Base-by-base conservation (phyloP, 768 basidiomycete genomes). In the Trametes cinnabarina region DNA sequence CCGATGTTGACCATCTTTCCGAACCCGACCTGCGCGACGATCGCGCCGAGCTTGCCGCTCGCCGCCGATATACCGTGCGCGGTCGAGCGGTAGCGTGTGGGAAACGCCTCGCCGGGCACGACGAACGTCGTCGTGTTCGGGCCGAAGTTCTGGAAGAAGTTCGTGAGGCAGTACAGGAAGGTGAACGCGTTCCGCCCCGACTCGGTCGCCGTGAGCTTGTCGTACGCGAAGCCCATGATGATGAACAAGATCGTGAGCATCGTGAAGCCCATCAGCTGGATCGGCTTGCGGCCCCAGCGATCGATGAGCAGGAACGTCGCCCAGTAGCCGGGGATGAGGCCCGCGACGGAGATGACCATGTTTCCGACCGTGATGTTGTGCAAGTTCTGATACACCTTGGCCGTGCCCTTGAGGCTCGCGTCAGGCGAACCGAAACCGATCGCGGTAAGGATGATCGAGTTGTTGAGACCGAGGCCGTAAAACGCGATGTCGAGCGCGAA, bases 401-500 rank as follows among this genome's bases (percentile, higher is more conserved):
- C 57, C 14, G 73, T 47, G 1, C 40, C 57, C 67, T 35, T 71
- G 61, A 48, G 79, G 74, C 60, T 67, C 15, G 67, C 62, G 10
- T 55, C 8, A 17, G 82, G 71, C 10, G 71, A 69, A 49, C 90
- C 91, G 68, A 88, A 92, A 37, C 86, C 85, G 66, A 94, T 93
- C 28, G 87, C 81, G 51, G 75, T 71, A 47, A 95, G 77, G 61
- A 95, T 87, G 68, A 85, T 83, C 34, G 83, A 79, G 3, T 86
- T 89, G 74, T 95, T 95, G 55, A 96, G 81, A 54, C 91, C 88
- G 35, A 96, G 81, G 50, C 92, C 92, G 70, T 94, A 94, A 75
- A 91, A 94, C 9, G 92, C 91, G 54, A 94, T 85, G 84, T 91
- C 92, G 23, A 93, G 82, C 9, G 92, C 92, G 60, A 94, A 94